Evolutionary conservation across 179 eudicot genomes (phyloP).

Genomic region (Beta corolliflora): DNA sequence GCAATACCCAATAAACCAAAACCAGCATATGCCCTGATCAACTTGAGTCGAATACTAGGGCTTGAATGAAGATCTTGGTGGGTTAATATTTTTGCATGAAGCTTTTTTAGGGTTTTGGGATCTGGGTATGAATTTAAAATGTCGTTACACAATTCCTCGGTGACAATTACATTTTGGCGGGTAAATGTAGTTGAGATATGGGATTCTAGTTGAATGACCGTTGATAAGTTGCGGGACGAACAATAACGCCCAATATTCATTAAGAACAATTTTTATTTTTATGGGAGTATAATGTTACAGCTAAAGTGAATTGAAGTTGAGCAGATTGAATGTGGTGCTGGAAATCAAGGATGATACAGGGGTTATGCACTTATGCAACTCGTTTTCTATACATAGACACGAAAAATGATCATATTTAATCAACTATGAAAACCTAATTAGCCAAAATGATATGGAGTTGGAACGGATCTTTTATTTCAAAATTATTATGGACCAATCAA

Average conservation of each 20-base stretch:
- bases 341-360: no score
- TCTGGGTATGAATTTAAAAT: conserved; percentile 60
- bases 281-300: neutral
- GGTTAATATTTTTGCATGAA: conserved; percentile 41
- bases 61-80: conserved; percentile 42
- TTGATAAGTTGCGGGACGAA: conserved; percentile 43
- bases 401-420: no score
- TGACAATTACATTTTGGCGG: conserved; percentile 31
- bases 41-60: conserved; percentile 54
- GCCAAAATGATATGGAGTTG: no score
- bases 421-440: no score
- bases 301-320: no score
- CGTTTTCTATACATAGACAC: no score
- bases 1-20: conserved; percentile 43
- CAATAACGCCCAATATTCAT: conserved; percentile 28
- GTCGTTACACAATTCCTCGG: conserved; percentile 39
- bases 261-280: neutral
- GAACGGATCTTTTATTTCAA: no score
- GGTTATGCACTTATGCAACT: no score
- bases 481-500: no score
- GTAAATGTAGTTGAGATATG: conserved; percentile 11
- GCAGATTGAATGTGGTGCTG: no score
- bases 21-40: conserved; percentile 67
- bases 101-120: conserved; percentile 34
- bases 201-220: conserved; percentile 25